Evolutionary conservation across 441 rosid genomes (phyloP), one percentile per base, ranked within the genome.

Genomic region (Adansonia grandidieri): DNA sequence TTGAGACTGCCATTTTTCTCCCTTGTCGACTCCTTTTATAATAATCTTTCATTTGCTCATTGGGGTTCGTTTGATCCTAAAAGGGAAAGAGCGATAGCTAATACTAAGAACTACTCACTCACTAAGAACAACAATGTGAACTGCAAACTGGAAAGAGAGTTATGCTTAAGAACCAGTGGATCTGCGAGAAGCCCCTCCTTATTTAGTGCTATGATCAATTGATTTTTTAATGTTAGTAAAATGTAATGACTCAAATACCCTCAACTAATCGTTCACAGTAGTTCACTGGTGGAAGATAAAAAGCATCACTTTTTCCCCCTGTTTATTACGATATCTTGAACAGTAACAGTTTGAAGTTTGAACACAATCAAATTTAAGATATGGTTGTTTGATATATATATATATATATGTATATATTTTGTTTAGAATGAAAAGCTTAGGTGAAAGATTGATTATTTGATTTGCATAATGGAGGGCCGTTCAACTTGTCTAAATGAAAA

Each of bases 181-280:
- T 32, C 40, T 11, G 32, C 73, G 17, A 20, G 57, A 69, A 13
- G 4, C 2, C 56, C 13, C n/a, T 32, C 17, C 56, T 2, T 11
- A 68, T 45, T 68, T 47, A 68, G 20, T 20, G 11, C 17, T 6
- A 22, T 5, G 58, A 22, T 48, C 50, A 13, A n/a, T 32, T 50
- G 11, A 22, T 24, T 22, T 22, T 67, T 42, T 70, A 17, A 61
- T 61, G 40, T 17, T 9, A 17, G 10, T 71, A 24, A 14, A 24
- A 14, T 6, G 11, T 51, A 71, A 71, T 71, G 47, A 71, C 74
- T 51, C 45, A 8, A 71, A 28, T 71, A 71, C 61, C 74, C 74
- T 51, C 50, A n/a, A 9, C 44, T 6, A 32, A 32, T 32, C 40
- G 40, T 32, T 32, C 40, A 32, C 40, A 32, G 40, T 32, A 32